These are phyloP conservation scores for Neurospora sp. DNA, from an alignment of 2,329 filamentous ascomycete genomes.

Conservation along the genomic window DNA sequence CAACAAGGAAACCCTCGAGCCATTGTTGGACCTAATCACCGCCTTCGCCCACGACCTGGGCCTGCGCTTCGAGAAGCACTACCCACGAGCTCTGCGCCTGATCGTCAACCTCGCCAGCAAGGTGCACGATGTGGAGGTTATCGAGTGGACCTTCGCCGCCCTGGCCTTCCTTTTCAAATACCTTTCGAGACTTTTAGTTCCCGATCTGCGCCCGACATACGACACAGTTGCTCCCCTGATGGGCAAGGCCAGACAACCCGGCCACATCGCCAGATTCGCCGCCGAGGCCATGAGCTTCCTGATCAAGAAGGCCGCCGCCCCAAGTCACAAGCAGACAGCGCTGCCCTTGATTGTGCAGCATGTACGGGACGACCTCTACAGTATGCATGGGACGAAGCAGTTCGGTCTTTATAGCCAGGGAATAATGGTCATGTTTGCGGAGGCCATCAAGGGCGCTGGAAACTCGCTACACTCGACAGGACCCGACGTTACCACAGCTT, in stretches of 20 bases:
- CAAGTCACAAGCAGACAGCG: conserved; percentile 64
- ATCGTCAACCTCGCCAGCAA: conserved; percentile 70
- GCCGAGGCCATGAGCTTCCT: conserved; percentile 93
- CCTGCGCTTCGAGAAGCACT: conserved; percentile 78
- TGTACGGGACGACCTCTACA: conserved; percentile 57
- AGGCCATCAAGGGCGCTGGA: conserved; percentile 60
- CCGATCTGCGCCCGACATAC: conserved; percentile 76
- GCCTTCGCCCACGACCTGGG: conserved; percentile 94
- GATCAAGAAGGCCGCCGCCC: conserved; percentile 74
- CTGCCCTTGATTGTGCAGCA: conserved; percentile 62
- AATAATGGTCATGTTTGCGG: conserved; percentile 83
- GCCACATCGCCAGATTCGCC: conserved; percentile 82
- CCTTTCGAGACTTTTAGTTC: conserved; percentile 74
- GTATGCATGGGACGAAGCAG: conserved; percentile 42
- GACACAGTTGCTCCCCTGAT: conserved; percentile 75
- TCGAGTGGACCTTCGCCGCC: conserved; percentile 94
- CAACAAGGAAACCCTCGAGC: conserved; percentile 73
- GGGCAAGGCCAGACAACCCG: conserved; percentile 71
- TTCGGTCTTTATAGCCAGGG: conserved; percentile 71
- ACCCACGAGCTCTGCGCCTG: conserved; percentile 61
- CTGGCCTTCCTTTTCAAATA: conserved; percentile 97
- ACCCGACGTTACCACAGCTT: conserved; percentile 38
- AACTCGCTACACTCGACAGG: conserved; percentile 50
- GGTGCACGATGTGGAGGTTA: conserved; percentile 72
- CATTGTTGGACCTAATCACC: conserved; percentile 76